phyloP scores from a whole-genome alignment of 257 asterid species.

The Rauvolfia tetraphylla region DNA sequence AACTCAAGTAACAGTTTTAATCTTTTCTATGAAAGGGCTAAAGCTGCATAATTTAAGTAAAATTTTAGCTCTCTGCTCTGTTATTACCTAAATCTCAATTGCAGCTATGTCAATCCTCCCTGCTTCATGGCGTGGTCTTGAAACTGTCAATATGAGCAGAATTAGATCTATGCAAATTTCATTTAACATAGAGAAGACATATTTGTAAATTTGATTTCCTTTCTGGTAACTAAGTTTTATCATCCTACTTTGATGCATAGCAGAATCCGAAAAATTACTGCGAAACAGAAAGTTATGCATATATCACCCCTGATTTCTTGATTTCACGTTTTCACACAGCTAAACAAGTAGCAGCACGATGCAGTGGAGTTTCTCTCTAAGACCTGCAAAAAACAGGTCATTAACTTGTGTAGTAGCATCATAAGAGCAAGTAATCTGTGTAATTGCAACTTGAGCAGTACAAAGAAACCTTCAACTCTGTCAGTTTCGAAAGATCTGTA shows the following conservation, averaged over 20 bases:
- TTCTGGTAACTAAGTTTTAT: neutral
- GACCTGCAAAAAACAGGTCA: constrained; percentile 2
- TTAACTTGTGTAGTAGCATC: neutral
- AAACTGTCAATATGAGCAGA: neutral
- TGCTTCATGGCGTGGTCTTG: neutral
- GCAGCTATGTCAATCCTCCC: neutral
- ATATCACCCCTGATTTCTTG: neutral
- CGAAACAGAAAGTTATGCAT: neutral
- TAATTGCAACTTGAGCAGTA: neutral
- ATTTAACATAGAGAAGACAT: neutral
- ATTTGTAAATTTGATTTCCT: neutral
- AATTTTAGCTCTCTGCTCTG: neutral
- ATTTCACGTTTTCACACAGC: neutral
- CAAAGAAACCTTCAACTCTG: neutral
- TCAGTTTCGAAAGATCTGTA: neutral
- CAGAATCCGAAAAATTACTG: neutral
- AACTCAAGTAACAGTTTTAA: neutral
- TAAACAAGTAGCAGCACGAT: neutral
- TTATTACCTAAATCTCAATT: neutral
- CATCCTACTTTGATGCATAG: neutral
- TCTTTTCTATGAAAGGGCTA: neutral
- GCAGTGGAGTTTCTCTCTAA: neutral
- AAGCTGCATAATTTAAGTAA: neutral
- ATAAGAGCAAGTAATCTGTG: neutral
- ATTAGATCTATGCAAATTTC: neutral